Base-by-base conservation (phyloP, 768 basidiomycete species). In the Phaffia australis region DNA sequence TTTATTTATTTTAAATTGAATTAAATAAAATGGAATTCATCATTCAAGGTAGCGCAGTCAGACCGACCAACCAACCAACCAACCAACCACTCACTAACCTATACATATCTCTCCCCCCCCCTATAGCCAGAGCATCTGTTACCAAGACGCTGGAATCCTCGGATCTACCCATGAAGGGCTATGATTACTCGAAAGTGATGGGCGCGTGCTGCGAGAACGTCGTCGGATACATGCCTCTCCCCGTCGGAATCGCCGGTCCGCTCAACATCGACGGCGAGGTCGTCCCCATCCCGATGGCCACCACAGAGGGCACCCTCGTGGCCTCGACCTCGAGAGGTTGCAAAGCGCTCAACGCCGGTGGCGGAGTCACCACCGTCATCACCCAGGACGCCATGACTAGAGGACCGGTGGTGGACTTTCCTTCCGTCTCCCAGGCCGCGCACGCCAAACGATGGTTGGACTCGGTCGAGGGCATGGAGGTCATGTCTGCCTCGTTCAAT, bases 131-230 rank as follows among this genome's bases (percentile, higher is more conserved):
- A 16, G 85, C 88, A 1, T 89, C 90, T 2, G 76, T 77, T 32
- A 95, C 90, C 0, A 83, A 87, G 76, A 87, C 89, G 0, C 81
- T 98, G 32, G 95, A 98, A 75, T 69, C 76, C 14, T 92, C 89
- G 0, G 84, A 87, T 27, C 80, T 98, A 14, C 95, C 95, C 0
- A 83, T 86, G 81, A 74, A 81, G 25, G 79, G 85, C 75, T 99
- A 95, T 76, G 93, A 98, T 76, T 99, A 97, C 79, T 85, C 87
- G 49, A 84, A 87, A 14, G 92, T 99, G 42, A 82, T 91, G 62
- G 94, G 93, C 66, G 92, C 94, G 14, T 99, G 94, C 79, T 99
- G 95, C 78, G 95, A 99, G 78, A 98, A 99, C 76, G 95, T 99
- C 60, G 84, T 98, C 57, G 95, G 95, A 42, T 99, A 89, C 76